Percentiles rank a stretch among this genome's conserved stretches.
phyloP scores from a whole-genome alignment of 257 asterid genomes.

The Fraxinus anomala region DNA sequence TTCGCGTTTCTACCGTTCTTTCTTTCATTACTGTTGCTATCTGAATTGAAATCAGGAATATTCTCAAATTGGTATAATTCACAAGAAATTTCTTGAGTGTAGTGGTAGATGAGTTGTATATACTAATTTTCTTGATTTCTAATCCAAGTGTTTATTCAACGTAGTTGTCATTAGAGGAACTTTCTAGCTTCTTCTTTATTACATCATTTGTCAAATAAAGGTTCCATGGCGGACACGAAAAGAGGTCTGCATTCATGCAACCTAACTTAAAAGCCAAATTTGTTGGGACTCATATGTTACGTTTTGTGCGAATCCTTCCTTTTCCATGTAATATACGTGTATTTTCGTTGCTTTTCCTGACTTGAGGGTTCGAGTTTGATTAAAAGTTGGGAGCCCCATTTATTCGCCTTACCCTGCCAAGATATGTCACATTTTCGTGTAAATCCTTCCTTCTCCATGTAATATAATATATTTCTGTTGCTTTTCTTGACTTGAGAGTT shows the following conservation, averaged over 20 bases:
- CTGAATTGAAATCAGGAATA: too few relatives aligned
- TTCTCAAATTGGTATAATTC: not conserved
- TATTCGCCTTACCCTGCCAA: too few relatives aligned
- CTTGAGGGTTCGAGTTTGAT: too few relatives aligned
- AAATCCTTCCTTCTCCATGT: slow-evolving; percentile 15
- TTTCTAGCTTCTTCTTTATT: not conserved
- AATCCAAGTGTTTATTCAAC: too few relatives aligned
- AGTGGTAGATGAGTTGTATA: not conserved
- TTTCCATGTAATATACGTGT: slow-evolving; percentile 1
- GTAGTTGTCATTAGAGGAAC: not conserved
- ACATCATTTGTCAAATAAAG: slow-evolving; percentile 25
- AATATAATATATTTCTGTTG: not conserved
- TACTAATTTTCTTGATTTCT: too few relatives aligned
- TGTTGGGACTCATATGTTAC: slow-evolving; percentile 12
- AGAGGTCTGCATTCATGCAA: slow-evolving; percentile 26
- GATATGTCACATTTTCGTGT: slow-evolving; percentile 3
- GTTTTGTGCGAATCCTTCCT: slow-evolving; percentile 22
- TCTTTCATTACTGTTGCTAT: too few relatives aligned
- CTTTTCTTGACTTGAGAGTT: too few relatives aligned
- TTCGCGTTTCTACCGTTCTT: too few relatives aligned
- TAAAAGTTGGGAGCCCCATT: too few relatives aligned
- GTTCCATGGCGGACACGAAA: slow-evolving; percentile 23
- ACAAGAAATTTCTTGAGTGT: not conserved
- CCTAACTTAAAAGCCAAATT: slow-evolving; percentile 36
- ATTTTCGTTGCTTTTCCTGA: too few relatives aligned